These are phyloP conservation scores for Talaromyces islandicus DNA, from an alignment of 2,329 filamentous ascomycete genomes.

Conservation along the genomic window DNA sequence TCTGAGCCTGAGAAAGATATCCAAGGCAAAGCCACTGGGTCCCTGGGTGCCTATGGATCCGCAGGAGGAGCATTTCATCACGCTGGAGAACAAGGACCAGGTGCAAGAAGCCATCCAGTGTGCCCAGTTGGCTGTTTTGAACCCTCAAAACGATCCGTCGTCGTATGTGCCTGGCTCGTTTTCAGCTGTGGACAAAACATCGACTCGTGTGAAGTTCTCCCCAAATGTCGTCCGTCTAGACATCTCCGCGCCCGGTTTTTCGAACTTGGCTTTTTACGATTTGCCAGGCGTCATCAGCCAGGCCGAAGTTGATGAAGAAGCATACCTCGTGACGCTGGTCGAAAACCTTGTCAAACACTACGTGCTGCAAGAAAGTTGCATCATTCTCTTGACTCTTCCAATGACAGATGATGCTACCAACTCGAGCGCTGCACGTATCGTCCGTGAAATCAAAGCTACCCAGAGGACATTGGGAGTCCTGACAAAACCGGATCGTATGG, in stretches of 20 bases:
- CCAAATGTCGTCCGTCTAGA: slow-evolving; percentile 75
- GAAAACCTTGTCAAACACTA: slow-evolving; percentile 65
- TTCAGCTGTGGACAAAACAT: slow-evolving; percentile 22
- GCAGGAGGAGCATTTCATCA: slow-evolving; percentile 54
- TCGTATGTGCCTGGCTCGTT: slow-evolving; percentile 51
- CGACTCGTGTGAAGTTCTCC: slow-evolving; percentile 60
- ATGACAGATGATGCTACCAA: slow-evolving; percentile 76
- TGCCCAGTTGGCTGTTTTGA: slow-evolving; percentile 72
- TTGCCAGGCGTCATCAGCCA: slow-evolving; percentile 76
- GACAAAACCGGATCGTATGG: slow-evolving; percentile 75
- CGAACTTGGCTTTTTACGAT: slow-evolving; percentile 76
- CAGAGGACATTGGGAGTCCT: slow-evolving; percentile 66
- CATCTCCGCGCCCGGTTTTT: slow-evolving; percentile 65
- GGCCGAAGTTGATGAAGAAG: slow-evolving; percentile 56
- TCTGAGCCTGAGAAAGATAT: slow-evolving; percentile 34
- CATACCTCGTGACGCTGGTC: slow-evolving; percentile 66
- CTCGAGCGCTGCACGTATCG: slow-evolving; percentile 62
- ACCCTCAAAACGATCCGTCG: slow-evolving; percentile 51
- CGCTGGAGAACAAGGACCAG: slow-evolving; percentile 53
- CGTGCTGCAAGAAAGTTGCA: slow-evolving; percentile 61
- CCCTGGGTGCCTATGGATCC: slow-evolving; percentile 55
- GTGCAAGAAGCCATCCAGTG: slow-evolving; percentile 65
- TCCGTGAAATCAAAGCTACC: slow-evolving; percentile 53
- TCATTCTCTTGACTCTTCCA: slow-evolving; percentile 70
- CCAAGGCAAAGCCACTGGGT: slow-evolving; percentile 54